A percentile compares a stretch with the other conserved stretches of the same genome.
These are phyloP conservation scores for Cnidoscolus chayamansa DNA, from an alignment of 441 rosid genomes.

Conservation along the genomic window DNA sequence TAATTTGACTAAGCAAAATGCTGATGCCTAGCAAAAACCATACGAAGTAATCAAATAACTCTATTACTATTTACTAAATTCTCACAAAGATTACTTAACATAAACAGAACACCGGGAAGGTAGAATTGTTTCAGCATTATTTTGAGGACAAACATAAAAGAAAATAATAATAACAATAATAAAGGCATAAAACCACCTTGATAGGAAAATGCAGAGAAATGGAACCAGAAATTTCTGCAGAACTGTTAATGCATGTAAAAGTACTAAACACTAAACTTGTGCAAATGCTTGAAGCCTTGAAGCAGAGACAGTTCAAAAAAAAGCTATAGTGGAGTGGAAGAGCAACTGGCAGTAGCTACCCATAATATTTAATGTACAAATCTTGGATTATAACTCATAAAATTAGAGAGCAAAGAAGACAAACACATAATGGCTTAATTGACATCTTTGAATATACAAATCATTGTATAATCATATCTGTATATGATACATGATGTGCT, in stretches of 20 bases:
- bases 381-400: neutral
- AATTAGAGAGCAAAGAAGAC: neutral
- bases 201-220: neutral
- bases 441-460: neutral
- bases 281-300: conserved; percentile 2
- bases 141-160: neutral
- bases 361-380: neutral
- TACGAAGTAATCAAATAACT: neutral
- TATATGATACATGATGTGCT: neutral
- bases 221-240: neutral
- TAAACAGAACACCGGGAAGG: neutral
- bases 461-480: neutral
- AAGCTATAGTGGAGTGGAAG: neutral
- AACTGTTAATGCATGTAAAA: neutral
- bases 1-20: neutral
- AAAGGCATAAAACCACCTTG: neutral
- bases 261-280: neutral
- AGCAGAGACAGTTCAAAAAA: neutral
- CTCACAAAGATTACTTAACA: neutral
- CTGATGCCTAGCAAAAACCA: too few species aligned
- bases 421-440: too few species aligned
- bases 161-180: neutral
- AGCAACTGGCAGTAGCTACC: conserved; percentile 11
- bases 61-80: neutral
- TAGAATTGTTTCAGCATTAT: neutral